Base-by-base conservation (phyloP, 2,329 filamentous ascomycete genomes). In the Colletotrichum noveboracense region DNA sequence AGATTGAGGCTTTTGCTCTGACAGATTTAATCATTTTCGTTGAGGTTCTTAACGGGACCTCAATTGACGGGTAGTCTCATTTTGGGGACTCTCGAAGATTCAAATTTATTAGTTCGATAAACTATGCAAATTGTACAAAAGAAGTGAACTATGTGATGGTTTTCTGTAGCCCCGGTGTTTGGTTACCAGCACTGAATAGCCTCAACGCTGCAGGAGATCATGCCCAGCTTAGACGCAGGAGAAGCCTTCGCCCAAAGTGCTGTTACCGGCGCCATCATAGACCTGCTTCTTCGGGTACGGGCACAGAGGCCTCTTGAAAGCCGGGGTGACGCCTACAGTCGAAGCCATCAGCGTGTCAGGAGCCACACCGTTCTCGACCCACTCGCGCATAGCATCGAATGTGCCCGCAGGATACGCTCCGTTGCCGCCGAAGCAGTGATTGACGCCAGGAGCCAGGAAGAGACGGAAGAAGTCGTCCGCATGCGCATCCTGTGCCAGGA, bases 1-100 rank as follows among this genome's bases (percentile, higher is more conserved):
- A 9, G 3, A 18, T 43, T 9, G 9, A 10, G 16, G 18, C 8
- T 3, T 9, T 18, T 7, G 4, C 5, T 4, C 14, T 48, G 6
- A 7, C 9, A 21, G n/a, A 52, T 21, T 1, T 13, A 3, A 52
- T n/a, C n/a, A 13, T 4, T 2, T 52, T 13, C 10, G 10, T 1
- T 4, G n/a, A 21, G n/a, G 4, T 13, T 21, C 10, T 21, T 21
- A 3, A 21, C 6, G 2, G n/a, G 4, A 52, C 6, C 10, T 13
- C 6, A 6, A 2, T 12, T 13, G 9, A 43, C 9, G 6, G 38
- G 0, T 3, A 48, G 1, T n/a, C 2, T 13, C 6, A 4, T 3
- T 48, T 48, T 4, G 6, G 6, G 2, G 43, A 3, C 43, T 10
- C 10, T 10, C 10, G n/a, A 13, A 48, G 10, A 21, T 21, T 52